Evolutionary conservation across 2,329 filamentous ascomycete genomes (phyloP), one percentile per base, ranked within the genome.

Genomic region (Tolypocladium ophioglossoides): DNA sequence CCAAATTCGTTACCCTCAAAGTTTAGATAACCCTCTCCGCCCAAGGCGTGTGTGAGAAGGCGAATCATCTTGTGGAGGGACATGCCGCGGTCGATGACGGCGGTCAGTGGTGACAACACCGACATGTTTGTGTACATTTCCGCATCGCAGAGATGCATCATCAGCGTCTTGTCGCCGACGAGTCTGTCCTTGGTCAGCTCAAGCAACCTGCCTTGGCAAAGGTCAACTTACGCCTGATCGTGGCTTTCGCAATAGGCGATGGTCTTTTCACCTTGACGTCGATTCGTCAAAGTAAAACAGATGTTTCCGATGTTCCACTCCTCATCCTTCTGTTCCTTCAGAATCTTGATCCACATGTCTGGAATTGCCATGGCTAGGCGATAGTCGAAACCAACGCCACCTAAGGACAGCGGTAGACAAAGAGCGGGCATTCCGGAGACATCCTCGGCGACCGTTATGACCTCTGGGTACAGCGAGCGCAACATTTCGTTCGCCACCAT

Each of bases 91-190:
- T 95, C 86, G 67, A 99, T 96, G 58, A 89, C 78, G 0, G 90
- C 83, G 0, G 94, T 99, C 60, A 96, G 75, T n/a, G 87, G 84
- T 0, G 86, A 85, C 27, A 97, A 72, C 0, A 75, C 79, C 0
- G 94, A 97, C 94, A 99, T 99, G 76, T 99, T 86, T 30, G 92
- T 96, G 75, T 99, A 99, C 78, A 99, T 83, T 69, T 99, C 85
- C 20, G 92, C 91, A 69, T 99, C 94, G 69, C 91, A 96, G 50
- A 99, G 86, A 81, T 95, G 95, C 87, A 99, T 95, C 79, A 99
- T 90, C 48, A 99, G 77, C 0, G 90, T 87, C 73, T 99, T 99
- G 75, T 99, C 94, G 44, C 94, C 94, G 37, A 99, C 94, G 49
- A 99, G 81, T 3, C 90, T 95, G 62, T 18, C 41, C 6, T 18